Evolutionary conservation across 2,329 filamentous ascomycete genomes (phyloP).

Genomic region (Fusarium lateritium): DNA sequence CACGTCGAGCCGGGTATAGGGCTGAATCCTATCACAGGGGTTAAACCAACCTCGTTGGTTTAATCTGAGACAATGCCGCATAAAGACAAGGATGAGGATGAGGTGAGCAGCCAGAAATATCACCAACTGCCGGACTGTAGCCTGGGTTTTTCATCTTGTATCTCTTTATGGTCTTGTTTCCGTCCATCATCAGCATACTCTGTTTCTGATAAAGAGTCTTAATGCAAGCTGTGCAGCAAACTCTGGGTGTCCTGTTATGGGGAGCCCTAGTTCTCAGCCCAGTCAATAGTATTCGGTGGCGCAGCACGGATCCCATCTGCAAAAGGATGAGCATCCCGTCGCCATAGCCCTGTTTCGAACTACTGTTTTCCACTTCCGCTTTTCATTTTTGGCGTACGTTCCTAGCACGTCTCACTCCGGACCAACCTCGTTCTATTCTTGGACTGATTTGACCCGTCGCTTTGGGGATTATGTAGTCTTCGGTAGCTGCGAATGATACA

Average conservation of each 20-base stretch:
- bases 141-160: background rate
- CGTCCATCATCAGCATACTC: too few species aligned
- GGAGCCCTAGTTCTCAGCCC: slow-evolving; percentile 2
- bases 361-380: too few species aligned
- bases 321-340: too few species aligned
- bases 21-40: slow-evolving; percentile 18
- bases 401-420: too few species aligned
- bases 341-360: too few species aligned
- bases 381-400: too few species aligned
- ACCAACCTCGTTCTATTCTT: too few species aligned
- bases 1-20: slow-evolving; percentile 9
- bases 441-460: too few species aligned
- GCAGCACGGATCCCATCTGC: background rate
- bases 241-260: background rate
- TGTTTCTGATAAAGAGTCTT: background rate
- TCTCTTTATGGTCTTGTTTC: too few species aligned
- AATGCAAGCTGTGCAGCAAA: background rate
- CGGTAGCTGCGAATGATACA: too few species aligned
- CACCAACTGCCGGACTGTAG: slow-evolving; percentile 5
- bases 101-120: slow-evolving; percentile 29
- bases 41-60: slow-evolving; percentile 12
- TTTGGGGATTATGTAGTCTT: too few species aligned
- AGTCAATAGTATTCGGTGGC: background rate
- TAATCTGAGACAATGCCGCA: slow-evolving; percentile 3
- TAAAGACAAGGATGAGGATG: slow-evolving; percentile 21